Base-by-base conservation (phyloP, 257 asterid genomes). In the Przewalskia tangutica region DNA sequence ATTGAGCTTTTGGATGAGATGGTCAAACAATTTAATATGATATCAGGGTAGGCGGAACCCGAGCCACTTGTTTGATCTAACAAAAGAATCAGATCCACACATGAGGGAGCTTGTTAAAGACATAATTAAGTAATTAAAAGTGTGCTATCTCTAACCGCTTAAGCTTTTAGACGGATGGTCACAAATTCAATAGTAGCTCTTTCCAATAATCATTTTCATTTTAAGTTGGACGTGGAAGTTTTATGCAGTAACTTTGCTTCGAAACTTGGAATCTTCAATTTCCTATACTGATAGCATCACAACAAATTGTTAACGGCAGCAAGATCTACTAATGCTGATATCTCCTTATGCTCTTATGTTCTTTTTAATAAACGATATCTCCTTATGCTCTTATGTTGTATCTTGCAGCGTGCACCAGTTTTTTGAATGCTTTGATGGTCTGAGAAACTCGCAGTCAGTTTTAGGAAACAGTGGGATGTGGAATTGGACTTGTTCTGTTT, bases 401-500 rank as follows among this genome's bases (percentile, higher is more conserved):
- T 9, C 81, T 87, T 88, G 91, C 99, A 96, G 99, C 18, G 92
- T 94, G 90, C 93, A 96, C 89, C 99, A 96, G 88, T 96, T 96
- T 85, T 96, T 96, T 80, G 98, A 94, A 89, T 96, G 99, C 86
- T 88, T 94, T 82, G 99, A 96, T 89, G 99, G 90, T 48, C 88
- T 96, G 53, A 91, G 98, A 90, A 92, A 87, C 85, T 96, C 99
- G 11, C 98, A 94, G 86, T 93, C 99, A 83, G 96, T 96, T 79
- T 81, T 96, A 84, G 98, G 98, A 87, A 92, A 86, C 87, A 93
- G 99, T 84, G 98, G 97, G 88, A 86, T 94, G 93, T 96, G 97
- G 98, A 94, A 91, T 83, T 96, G 99, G 99, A 94, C 99, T 60
- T 90, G 92, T 86, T 96, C 98, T 42, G 91, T 96, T 71, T 95